Percentiles rank a stretch among this genome's conserved stretches.
phyloP scores from a whole-genome alignment of 352 stramenopile species.

The Globisporangium parvum region DNA sequence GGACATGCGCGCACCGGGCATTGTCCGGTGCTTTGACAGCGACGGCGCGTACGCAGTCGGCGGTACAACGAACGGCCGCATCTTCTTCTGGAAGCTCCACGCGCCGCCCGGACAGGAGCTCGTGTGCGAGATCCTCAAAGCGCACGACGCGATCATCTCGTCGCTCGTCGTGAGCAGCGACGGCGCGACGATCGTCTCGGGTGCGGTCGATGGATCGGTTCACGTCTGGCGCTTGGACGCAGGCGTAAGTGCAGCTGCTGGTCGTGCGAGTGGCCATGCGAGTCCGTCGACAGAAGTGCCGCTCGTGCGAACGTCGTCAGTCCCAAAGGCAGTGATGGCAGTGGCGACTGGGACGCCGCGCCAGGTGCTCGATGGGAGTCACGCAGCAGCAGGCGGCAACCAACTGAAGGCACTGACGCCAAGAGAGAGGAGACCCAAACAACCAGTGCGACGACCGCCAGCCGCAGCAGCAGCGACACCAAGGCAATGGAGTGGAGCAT shows the following conservation, averaged over 20 bases:
- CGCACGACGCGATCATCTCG: slow-evolving; percentile 58
- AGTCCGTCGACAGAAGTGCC: too few relatives aligned
- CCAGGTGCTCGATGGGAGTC: too few relatives aligned
- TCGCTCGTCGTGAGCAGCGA: slow-evolving; percentile 47
- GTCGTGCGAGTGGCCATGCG: too few relatives aligned
- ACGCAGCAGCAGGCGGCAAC: too few relatives aligned
- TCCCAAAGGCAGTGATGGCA: not conserved
- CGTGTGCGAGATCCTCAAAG: slow-evolving; percentile 55
- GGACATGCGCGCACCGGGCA: slow-evolving; percentile 35
- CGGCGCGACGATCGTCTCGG: slow-evolving; percentile 54
- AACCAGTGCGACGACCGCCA: too few relatives aligned
- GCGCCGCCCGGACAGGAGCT: slow-evolving; percentile 30
- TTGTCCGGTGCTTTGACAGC: slow-evolving; percentile 52
- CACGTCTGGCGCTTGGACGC: slow-evolving; percentile 45
- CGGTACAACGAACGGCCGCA: slow-evolving; percentile 47
- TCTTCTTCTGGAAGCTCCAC: slow-evolving; percentile 70
- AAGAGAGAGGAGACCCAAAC: too few relatives aligned
- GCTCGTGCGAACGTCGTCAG: not conserved
- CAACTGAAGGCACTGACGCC: too few relatives aligned
- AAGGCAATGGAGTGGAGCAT: too few relatives aligned
- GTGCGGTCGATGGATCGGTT: slow-evolving; percentile 50
- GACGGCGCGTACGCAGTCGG: slow-evolving; percentile 67
- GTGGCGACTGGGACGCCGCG: too few relatives aligned
- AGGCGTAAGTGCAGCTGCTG: too few relatives aligned
- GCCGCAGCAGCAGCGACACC: too few relatives aligned